Evolutionary conservation across 2,329 filamentous ascomycete species (phyloP), one percentile per base, ranked within the genome.

Genomic region (Cladorrhinum sp.): DNA sequence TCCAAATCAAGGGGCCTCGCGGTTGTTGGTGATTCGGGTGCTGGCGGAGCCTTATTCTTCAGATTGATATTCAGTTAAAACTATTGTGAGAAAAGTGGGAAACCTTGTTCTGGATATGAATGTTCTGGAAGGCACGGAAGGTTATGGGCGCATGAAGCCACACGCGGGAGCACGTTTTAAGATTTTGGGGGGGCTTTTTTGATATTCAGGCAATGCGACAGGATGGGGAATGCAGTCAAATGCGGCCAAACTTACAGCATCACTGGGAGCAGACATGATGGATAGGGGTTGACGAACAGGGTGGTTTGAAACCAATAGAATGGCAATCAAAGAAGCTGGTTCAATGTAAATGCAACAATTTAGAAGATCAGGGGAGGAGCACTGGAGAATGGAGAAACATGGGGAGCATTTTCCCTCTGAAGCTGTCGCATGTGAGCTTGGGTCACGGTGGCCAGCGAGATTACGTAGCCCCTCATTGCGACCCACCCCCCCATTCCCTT

Each of bases 1-100:
- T 89, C 86, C 77, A 88, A 82, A 64, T 88, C 86, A 71, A 88
- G 79, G 7, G 86, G 86, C 68, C 80, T 77, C 58, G 81, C 86
- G 50, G 86, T 89, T 10, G 86, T 88, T 9, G 86, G 86, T 52
- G 86, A 88, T 74, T 89, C 86, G 39, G 86, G 82, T 62, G 73
- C 74, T 28, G 72, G 69, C 36, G 74, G 71, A 42, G 71, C 16
- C 68, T 84, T 85, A 68, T 70, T 75, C 77, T 83, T 48, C 12
- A 48, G 20, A 49, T 2, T 46, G n/a, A n/a, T 20, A 7, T 20
- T 7, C 3, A 23, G 54, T 57, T 57, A 57, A 36, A 57, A 30
- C 1, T 18, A 10, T n/a, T 36, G 65, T 57, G 18, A 20, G 28
- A 23, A 23, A 36, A 42, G 53, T 42, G n/a, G 3, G 10, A 46